Percentiles rank a stretch among this genome's conserved stretches.
Evolutionary conservation across 139 green algal genomes (phyloP).

Genomic region (Haematococcus sp.): DNA sequence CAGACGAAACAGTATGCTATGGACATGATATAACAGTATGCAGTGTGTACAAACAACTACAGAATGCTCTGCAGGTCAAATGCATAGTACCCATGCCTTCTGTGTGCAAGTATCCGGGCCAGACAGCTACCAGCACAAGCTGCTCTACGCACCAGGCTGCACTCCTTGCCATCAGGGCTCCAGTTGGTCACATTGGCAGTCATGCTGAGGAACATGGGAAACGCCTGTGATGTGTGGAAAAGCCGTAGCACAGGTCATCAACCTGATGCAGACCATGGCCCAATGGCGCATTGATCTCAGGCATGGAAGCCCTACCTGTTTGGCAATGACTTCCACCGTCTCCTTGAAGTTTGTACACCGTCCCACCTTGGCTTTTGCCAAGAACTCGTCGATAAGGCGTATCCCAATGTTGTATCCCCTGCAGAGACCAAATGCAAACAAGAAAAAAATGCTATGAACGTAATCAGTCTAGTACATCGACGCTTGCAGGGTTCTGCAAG

Average conservation of each 20-base stretch:
- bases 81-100: too few species aligned
- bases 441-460: too few species aligned
- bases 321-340: slow-evolving; percentile 77
- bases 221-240: slow-evolving; percentile 13
- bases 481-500: neutral
- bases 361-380: slow-evolving; percentile 76
- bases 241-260: neutral
- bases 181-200: slow-evolving; percentile 72
- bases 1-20: too few species aligned
- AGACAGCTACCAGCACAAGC: neutral
- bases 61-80: too few species aligned
- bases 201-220: slow-evolving; percentile 91
- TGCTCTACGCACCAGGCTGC: slow-evolving; percentile 80
- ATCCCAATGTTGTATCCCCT: slow-evolving; percentile 95
- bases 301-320: slow-evolving; percentile 29
- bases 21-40: too few species aligned
- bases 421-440: neutral
- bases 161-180: slow-evolving; percentile 81
- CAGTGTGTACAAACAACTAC: too few species aligned
- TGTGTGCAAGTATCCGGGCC: neutral
- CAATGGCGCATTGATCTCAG: too few species aligned
- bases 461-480: neutral
- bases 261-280: too few species aligned
- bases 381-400: slow-evolving; percentile 93
- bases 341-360: slow-evolving; percentile 80